Conservation (phyloP, 805 yeast species). For the Candida chilensis region DNA sequence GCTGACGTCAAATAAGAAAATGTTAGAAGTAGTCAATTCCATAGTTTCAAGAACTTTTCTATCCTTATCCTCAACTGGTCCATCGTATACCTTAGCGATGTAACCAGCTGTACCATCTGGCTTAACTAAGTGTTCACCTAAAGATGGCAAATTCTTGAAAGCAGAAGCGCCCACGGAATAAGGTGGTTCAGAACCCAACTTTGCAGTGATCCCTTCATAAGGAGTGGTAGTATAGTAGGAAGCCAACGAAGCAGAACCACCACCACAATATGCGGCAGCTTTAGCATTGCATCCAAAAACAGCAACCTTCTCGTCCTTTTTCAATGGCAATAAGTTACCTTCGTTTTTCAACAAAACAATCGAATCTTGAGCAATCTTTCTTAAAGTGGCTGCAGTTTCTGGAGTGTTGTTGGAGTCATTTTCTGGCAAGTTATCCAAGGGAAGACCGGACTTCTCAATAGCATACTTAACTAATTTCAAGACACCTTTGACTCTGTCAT, state of each 20-base stretch:
- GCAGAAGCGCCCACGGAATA: slow-evolving; percentile 25
- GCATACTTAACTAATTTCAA: slow-evolving; percentile 37
- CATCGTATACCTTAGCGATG: slow-evolving; percentile 11
- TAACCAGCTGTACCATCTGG: slow-evolving; percentile 11
- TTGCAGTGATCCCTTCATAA: slow-evolving; percentile 29
- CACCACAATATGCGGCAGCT: slow-evolving; percentile 42
- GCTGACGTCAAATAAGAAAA: slow-evolving; percentile 12
- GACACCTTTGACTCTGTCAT: slow-evolving; percentile 38
- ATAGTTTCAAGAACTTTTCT: slow-evolving; percentile 15
- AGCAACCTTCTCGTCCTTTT: slow-evolving; percentile 27
- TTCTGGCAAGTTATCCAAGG: slow-evolving; percentile 26
- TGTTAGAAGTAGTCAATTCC: slow-evolving; percentile 7
- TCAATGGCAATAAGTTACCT: slow-evolving; percentile 33
- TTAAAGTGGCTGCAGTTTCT: slow-evolving; percentile 30
- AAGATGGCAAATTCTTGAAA: slow-evolving; percentile 20
- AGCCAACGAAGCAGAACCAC: slow-evolving; percentile 49
- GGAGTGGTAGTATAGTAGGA: slow-evolving; percentile 42
- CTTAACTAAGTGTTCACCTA: slow-evolving; percentile 10
- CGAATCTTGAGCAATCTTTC: slow-evolving; percentile 39
- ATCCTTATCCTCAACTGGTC: slow-evolving; percentile 6
- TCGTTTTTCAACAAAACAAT: slow-evolving; percentile 53
- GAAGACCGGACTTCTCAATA: slow-evolving; percentile 26
- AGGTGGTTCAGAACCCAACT: slow-evolving; percentile 8
- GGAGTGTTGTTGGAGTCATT: slow-evolving; percentile 29
- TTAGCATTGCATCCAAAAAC: slow-evolving; percentile 57